These are phyloP conservation scores for Tulasnella sp. DNA, from an alignment of 768 basidiomycete species.

Conservation along the genomic window DNA sequence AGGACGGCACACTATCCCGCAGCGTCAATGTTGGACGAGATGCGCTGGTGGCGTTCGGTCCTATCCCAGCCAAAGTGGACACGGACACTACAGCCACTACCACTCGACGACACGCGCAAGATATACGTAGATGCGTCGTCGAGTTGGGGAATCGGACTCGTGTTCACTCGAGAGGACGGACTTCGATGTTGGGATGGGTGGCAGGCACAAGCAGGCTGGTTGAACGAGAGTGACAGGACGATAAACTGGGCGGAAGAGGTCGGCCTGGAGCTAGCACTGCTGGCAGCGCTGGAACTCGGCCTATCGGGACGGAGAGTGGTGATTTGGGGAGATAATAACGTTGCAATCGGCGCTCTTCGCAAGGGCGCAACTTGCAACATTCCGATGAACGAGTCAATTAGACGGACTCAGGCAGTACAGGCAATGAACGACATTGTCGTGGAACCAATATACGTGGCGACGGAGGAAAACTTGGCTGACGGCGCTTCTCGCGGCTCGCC, in stretches of 20 bases:
- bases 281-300: background rate
- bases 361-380: background rate
- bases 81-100: background rate
- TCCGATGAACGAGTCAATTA: background rate
- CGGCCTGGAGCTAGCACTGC: background rate
- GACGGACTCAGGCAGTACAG: background rate
- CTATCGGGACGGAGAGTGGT: background rate
- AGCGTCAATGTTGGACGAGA: background rate
- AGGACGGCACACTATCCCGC: background rate
- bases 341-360: background rate
- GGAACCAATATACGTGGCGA: background rate
- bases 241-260: constrained; percentile 3
- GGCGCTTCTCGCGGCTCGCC: background rate
- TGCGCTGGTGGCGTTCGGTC: background rate
- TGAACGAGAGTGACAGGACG: background rate
- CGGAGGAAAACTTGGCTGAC: background rate
- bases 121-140: background rate
- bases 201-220: background rate
- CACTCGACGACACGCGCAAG: background rate
- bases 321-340: constrained; percentile 4
- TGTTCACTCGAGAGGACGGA: background rate
- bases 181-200: background rate
- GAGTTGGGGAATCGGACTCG: background rate
- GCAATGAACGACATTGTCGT: background rate
- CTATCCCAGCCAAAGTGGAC: background rate